Conservation (phyloP, 257 asterid species). For the Rubia yunnanensis region DNA sequence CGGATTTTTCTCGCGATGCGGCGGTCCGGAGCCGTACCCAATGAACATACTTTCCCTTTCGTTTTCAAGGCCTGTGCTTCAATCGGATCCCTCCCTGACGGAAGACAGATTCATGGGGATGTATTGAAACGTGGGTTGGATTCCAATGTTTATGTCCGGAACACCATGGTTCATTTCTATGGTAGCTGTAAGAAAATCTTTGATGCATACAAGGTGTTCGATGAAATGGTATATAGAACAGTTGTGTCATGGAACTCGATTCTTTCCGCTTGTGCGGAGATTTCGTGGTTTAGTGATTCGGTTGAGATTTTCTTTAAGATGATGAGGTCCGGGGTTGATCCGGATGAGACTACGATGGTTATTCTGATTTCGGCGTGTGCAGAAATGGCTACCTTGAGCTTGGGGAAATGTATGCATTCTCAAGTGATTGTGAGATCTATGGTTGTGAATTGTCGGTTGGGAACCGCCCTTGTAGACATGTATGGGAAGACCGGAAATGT, state of each 20-base stretch:
- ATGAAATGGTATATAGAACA: conserved; percentile 48
- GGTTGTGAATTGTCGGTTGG: conserved; percentile 46
- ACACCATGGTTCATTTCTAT: conserved; percentile 44
- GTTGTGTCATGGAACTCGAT: conserved; percentile 72
- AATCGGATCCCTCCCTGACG: conserved; percentile 40
- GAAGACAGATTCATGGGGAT: conserved; percentile 56
- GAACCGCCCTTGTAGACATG: conserved; percentile 79
- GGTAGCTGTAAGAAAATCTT: conserved; percentile 46
- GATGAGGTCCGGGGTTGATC: conserved; percentile 29
- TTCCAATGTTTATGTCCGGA: conserved; percentile 56
- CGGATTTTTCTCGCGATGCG: conserved; percentile 46
- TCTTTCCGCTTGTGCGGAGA: conserved; percentile 41
- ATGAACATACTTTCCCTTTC: conserved; percentile 62
- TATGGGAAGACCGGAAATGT: conserved; percentile 61
- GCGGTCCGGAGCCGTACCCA: conserved; percentile 32
- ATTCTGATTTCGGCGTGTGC: conserved; percentile 54
- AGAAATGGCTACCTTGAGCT: conserved; percentile 51
- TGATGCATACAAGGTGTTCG: conserved; percentile 49
- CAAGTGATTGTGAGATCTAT: conserved; percentile 49
- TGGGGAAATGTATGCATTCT: conserved; percentile 64
- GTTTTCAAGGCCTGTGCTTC: conserved; percentile 56
- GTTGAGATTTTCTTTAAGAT: conserved; percentile 39
- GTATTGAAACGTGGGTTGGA: conserved; percentile 46
- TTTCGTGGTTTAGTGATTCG: conserved; percentile 37
- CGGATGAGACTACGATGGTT: conserved; percentile 71